These are phyloP conservation scores for Candida pseudoviswanathii DNA, from an alignment of 1,139 yeast genomes.

Conservation along the genomic window DNA sequence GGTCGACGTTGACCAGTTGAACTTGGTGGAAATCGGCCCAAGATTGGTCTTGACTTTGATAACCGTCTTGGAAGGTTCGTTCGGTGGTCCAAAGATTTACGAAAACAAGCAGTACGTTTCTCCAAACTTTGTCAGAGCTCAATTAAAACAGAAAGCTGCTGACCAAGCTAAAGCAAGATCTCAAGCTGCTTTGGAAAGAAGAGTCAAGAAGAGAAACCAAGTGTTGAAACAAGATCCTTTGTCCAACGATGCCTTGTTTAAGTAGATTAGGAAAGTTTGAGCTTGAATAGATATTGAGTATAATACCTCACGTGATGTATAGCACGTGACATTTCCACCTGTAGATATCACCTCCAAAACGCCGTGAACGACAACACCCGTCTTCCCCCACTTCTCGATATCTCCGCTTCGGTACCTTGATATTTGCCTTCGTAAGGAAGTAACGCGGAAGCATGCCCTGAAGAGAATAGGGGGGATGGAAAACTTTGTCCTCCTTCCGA, in stretches of 20 bases:
- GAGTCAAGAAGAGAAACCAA: slow-evolving; percentile 73
- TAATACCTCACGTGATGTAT: too few species aligned
- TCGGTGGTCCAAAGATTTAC: slow-evolving; percentile 96
- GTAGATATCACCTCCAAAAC: too few species aligned
- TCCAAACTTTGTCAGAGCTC: slow-evolving; percentile 94
- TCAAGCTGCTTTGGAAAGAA: slow-evolving; percentile 77
- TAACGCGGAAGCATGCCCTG: too few species aligned
- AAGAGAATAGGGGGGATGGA: background rate
- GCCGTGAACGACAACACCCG: too few species aligned
- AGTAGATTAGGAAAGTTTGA: slow-evolving; percentile 20
- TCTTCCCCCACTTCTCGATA: too few species aligned
- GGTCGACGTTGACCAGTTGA: slow-evolving; percentile 52
- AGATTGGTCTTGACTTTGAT: slow-evolving; percentile 92
- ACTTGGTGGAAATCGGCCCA: slow-evolving; percentile 95
- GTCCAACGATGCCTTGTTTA: slow-evolving; percentile 76
- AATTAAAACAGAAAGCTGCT: slow-evolving; percentile 78
- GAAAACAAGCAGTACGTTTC: slow-evolving; percentile 96
- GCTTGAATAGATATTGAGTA: too few species aligned
- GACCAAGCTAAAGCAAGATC: slow-evolving; percentile 76
- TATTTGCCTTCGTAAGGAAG: too few species aligned
- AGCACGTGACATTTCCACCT: too few species aligned
- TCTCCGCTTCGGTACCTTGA: too few species aligned
- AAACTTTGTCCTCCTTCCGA: too few species aligned
- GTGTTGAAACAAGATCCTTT: slow-evolving; percentile 82
- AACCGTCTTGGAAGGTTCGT: slow-evolving; percentile 92